Conservation (phyloP, 805 yeast genomes). For the Spathaspora girioi region DNA sequence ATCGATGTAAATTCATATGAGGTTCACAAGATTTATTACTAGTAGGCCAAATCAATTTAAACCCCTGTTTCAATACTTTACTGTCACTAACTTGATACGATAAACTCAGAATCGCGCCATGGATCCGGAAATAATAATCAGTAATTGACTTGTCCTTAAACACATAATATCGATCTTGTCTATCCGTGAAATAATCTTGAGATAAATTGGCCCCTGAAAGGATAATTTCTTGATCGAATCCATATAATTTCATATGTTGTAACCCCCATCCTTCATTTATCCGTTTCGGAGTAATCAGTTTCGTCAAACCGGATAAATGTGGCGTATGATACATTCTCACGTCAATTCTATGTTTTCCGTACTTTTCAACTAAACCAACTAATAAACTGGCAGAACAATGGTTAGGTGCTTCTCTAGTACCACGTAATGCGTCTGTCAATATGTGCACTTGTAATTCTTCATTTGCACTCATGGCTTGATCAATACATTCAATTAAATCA, state of each 20-base stretch:
- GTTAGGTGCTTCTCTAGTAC: conserved; percentile 88
- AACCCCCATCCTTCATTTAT: conserved; percentile 89
- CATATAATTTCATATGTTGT: conserved; percentile 97
- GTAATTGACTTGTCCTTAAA: conserved; percentile 58
- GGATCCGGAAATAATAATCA: conserved; percentile 73
- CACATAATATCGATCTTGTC: conserved; percentile 89
- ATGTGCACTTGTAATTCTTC: conserved; percentile 65
- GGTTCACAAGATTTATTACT: conserved; percentile 70
- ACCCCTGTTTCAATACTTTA: conserved; percentile 40
- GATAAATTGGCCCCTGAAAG: conserved; percentile 91
- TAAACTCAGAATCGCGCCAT: conserved; percentile 59
- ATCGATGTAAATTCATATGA: conserved; percentile 45
- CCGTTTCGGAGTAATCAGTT: conserved; percentile 68
- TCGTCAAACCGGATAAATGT: conserved; percentile 63
- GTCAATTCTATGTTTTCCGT: conserved; percentile 67
- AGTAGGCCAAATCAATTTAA: conserved; percentile 69
- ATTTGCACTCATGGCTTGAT: conserved; percentile 55
- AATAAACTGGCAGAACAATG: conserved; percentile 72
- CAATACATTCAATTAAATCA: conserved; percentile 66
- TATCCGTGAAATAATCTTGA: conserved; percentile 84
- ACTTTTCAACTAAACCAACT: conserved; percentile 59
- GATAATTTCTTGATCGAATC: conserved; percentile 86
- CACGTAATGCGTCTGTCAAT: conserved; percentile 82
- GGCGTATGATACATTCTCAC: conserved; percentile 90
- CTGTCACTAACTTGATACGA: conserved; percentile 61